These are phyloP conservation scores for Hirschfeldia incana DNA, from an alignment of 345 rosid genomes.

Conservation along the genomic window DNA sequence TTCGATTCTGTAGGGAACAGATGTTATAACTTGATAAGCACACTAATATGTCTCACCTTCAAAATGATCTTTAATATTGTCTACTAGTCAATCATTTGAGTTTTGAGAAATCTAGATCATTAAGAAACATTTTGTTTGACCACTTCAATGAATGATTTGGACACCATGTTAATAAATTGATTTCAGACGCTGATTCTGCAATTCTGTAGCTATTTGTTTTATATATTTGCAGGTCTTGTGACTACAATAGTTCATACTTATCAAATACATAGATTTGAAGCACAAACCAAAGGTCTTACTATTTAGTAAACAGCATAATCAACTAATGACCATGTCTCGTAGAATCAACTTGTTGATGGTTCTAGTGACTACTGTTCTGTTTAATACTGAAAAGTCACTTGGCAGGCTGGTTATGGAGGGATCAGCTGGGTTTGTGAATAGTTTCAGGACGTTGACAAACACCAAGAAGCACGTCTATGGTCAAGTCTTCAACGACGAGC, in stretches of 20 bases:
- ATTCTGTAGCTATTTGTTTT: background rate
- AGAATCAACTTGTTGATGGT: background rate
- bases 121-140: background rate
- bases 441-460: conserved; percentile 54
- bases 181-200: background rate
- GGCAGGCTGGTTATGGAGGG: background rate
- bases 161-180: conserved; percentile 6
- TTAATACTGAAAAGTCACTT: background rate
- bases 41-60: background rate
- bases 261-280: too few relatives aligned
- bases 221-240: background rate
- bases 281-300: background rate
- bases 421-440: conserved; percentile 4
- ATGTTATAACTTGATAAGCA: conserved; percentile 9
- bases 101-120: background rate
- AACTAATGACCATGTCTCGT: conserved; percentile 7
- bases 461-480: conserved; percentile 50
- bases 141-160: background rate
- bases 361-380: background rate
- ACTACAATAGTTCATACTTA: background rate
- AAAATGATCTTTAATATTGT: background rate
- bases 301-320: too few relatives aligned
- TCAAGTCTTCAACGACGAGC: conserved; percentile 61
- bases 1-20: conserved; percentile 3
- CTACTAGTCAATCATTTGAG: background rate